Percentiles rank a stretch among this genome's conserved stretches.
Evolutionary conservation across 2,329 filamentous ascomycete genomes (phyloP).

Genomic region (Penicillium paneum): DNA sequence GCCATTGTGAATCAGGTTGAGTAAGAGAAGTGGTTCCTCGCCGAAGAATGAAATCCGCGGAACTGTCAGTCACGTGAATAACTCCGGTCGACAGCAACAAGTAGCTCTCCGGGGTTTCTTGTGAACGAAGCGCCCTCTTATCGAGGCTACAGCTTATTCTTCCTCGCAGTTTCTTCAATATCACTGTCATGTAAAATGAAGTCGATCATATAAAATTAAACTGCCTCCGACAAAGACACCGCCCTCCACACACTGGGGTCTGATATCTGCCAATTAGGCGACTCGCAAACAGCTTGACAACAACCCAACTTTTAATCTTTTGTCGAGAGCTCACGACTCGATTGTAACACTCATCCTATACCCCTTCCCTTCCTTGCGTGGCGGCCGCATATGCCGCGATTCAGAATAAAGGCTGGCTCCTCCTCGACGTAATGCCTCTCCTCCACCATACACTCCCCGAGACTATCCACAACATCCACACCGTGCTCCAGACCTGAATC

Average conservation of each 20-base stretch:
- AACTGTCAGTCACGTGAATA: conserved; percentile 20
- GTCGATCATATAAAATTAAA: not conserved
- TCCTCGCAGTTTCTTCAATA: not conserved
- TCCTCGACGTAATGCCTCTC: conserved; percentile 38
- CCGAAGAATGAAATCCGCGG: conserved; percentile 23
- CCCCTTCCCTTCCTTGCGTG: conserved; percentile 20
- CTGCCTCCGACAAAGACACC: conserved; percentile 8
- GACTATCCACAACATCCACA: conserved; percentile 22
- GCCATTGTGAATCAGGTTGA: conserved; percentile 30
- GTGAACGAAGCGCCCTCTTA: not conserved
- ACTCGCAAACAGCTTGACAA: conserved; percentile 8
- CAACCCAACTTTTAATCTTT: conserved; percentile 1
- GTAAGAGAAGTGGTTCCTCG: conserved; percentile 7
- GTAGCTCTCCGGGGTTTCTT: not conserved
- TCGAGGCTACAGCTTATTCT: not conserved
- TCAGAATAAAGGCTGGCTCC: conserved; percentile 40
- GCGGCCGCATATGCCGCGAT: conserved; percentile 39
- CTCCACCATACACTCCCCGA: conserved; percentile 33
- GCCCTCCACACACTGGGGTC: conserved; percentile 6
- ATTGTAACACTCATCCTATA: not conserved
- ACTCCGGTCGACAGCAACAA: conserved; percentile 14
- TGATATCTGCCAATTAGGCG: conserved; percentile 11
- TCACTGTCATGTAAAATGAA: not conserved
- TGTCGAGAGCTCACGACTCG: not conserved
- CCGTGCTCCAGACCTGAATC: conserved; percentile 25